Evolutionary conservation across 768 basidiomycete species (phyloP), one percentile per base, ranked within the genome.

Genomic region (Pulveroboletus frians): DNA sequence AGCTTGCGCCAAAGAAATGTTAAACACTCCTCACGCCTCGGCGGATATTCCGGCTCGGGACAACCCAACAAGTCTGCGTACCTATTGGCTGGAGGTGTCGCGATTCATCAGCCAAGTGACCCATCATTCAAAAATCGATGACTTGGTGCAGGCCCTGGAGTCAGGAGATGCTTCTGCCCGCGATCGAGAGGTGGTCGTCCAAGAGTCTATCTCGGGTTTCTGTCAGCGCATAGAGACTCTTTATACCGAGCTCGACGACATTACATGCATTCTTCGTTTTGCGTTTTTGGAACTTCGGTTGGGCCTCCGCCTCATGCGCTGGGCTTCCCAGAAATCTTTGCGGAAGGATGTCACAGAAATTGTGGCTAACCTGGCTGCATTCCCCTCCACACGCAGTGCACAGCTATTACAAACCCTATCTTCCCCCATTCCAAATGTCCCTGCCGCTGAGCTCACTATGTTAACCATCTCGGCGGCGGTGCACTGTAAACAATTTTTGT

Each of bases 171-270:
- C 62, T 5, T 66, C 70, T 48, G 76, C 76, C 17, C 37, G 58
- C 5, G 65, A 73, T 32, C 81, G 82, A 17, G 91, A 92, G 68
- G 69, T 75, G 38, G 82, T 88, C 35, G 62, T 89, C 23, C 93
- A 96, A 63, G 80, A 84, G 37, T 87, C 91, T 3, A 78, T 94
- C 39, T 70, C 77, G 2, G 84, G 87, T 7, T 94, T 98, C 61
- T 69, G 75, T 32, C 86, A 82, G 42, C 81, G 95, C 9, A 68
- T 96, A 48, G 74, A 78, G 41, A 68, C 71, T 2, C 77, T 76
- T 20, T 96, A 95, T 65, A 62, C 73, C 0, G 83, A 87, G 30
- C 85, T 84, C 54, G 64, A 67, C 23, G 95, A 98, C 66, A 73
- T 98, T 48, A 76, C 73, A 37, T 63, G 70, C 31, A 83, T 88